Conservation (phyloP, 139 green algal genomes). For the Chlamydomonas sphaeroides region DNA sequence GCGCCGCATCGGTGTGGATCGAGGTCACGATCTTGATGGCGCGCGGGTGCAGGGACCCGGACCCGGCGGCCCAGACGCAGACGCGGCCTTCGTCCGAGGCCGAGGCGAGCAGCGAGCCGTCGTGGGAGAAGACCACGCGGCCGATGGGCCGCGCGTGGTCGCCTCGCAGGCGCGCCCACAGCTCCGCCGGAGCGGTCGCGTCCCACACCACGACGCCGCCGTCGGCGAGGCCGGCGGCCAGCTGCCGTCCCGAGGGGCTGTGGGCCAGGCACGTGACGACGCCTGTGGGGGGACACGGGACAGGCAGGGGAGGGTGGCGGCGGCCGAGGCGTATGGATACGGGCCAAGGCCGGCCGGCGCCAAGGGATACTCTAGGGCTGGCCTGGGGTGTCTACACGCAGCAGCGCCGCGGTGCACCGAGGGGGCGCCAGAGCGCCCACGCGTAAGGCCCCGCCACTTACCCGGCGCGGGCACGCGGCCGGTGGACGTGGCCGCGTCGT, state of each 20-base stretch:
- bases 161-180: conserved; percentile 6
- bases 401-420: too few species aligned
- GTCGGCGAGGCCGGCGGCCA: conserved; percentile 15
- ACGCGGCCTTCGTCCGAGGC: conserved; percentile 22
- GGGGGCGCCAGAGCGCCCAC: too few species aligned
- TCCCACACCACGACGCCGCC: conserved; percentile 27
- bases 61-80: neutral
- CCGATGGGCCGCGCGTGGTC: conserved; percentile 11
- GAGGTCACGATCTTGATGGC: neutral
- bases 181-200: neutral
- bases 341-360: too few species aligned
- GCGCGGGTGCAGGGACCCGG: neutral
- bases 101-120: conserved; percentile 14
- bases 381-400: too few species aligned
- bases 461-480: neutral
- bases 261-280: conserved; percentile 14
- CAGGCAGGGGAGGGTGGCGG: too few species aligned
- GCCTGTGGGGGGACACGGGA: neutral
- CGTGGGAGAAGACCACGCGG: neutral
- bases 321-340: too few species aligned
- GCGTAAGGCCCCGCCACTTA: too few species aligned
- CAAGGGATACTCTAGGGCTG: too few species aligned
- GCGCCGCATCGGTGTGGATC: neutral
- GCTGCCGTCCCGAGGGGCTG: conserved; percentile 16
- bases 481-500: neutral